Base-by-base conservation (phyloP, 2,329 filamentous ascomycete species). In the Hypoxylon sp. region DNA sequence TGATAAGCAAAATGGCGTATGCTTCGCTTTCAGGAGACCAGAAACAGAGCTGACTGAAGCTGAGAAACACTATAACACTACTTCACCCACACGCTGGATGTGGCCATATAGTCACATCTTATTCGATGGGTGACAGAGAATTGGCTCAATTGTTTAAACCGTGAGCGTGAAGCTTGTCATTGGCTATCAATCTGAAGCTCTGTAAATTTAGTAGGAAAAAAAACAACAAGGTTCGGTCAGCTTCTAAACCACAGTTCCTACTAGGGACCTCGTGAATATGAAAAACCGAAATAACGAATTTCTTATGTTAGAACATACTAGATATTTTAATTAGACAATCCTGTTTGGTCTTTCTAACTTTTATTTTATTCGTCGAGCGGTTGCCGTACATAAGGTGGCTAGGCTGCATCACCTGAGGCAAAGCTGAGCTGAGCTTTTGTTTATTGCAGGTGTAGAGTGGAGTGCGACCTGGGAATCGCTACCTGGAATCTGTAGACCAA, bases 51-150 rank as follows among this genome's bases (percentile, higher is more conserved):
- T 14, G n/a, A 13, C 5, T 55, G 36, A 50, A 38, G 28, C 32
- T 49, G 28, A 32, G 32, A 23, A 59, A 45, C 17, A 50, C 55
- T 34, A 55, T 52, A 49, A 34, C 32, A 61, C 38, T 55, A 58
- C 17, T 63, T 60, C 38, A 63, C 53, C 34, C 10, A 25, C 10
- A 50, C 17, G 38, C 23, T 32, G 17, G 10, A 49, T 58, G 57
- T 62, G 52, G 49, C 11, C 7, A 38, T 32, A 43, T 52, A 3
- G 49, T 62, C 36, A 30, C 53, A 66, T 62, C 52, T 49, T 49
- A 52, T 21, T 50, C 30, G n/a, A 53, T 46, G 23, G 14, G 2
- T 14, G 38, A 53, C 49, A 58, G 19, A 7, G 38, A 41, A 43
- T 30, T 56, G 57, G 17, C 38, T 56, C n/a, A 30, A 45, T 38